A percentile compares a stretch with the other conserved stretches of the same genome.
Evolutionary conservation across 345 rosid species (phyloP).

Genomic region (Psidium friedrichsthalianum): DNA sequence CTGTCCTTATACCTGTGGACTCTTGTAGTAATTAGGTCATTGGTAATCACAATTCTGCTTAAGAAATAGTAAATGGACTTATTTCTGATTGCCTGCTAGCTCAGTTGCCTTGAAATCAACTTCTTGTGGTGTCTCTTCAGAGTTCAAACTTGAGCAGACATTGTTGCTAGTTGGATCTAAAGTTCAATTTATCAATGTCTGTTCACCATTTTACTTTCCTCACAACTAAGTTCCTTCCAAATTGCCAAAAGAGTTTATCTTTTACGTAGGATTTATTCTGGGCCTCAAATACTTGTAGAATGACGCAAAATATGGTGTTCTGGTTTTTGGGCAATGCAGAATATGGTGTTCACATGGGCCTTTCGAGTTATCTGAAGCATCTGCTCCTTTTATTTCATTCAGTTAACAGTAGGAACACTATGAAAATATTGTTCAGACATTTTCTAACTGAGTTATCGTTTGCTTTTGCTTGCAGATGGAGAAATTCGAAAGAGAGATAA

Average conservation of each 20-base stretch:
- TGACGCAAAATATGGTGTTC: not conserved
- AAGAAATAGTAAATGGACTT: not conserved
- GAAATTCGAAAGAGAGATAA: slow-evolving; percentile 72
- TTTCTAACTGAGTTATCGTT: not conserved
- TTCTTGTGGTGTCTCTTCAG: not conserved
- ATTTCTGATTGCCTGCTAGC: not conserved
- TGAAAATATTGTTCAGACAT: not conserved
- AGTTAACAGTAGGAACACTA: not conserved
- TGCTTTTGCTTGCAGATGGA: slow-evolving; percentile 56
- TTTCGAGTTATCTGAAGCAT: not conserved
- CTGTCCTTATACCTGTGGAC: not conserved
- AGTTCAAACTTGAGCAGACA: not conserved
- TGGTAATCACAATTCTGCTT: not conserved
- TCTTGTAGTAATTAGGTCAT: not conserved
- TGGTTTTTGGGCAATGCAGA: not conserved
- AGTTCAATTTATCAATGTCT: not conserved
- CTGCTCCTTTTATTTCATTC: not conserved
- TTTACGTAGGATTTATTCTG: not conserved
- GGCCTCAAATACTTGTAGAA: not conserved
- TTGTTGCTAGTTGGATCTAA: not conserved
- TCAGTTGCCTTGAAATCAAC: not conserved
- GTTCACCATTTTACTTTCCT: not conserved
- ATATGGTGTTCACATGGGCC: not conserved
- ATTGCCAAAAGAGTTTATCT: not conserved
- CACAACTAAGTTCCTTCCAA: not conserved